Evolutionary conservation across 2,329 filamentous ascomycete genomes (phyloP), one percentile per base, ranked within the genome.

Genomic region (Cordyceps sp.): DNA sequence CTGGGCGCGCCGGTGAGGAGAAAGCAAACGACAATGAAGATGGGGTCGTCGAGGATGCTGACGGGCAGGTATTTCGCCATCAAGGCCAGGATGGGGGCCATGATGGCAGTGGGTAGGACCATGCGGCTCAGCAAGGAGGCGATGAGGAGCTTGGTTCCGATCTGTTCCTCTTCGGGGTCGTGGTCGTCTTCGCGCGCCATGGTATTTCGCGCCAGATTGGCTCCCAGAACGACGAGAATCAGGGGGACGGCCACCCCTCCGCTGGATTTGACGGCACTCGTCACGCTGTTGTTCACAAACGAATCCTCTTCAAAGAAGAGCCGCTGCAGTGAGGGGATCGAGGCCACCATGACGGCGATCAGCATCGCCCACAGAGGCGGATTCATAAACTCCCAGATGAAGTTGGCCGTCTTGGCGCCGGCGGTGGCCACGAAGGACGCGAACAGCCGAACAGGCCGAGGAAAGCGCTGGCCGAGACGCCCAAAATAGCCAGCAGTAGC

Each of bases 321-420:
- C 26, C 66, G 62, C 52, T 98, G 88, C 7, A 98, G 67, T 1
- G 62, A 49, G 0, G 90, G 90, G 6, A 94, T 71, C 1, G 85
- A 93, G 3, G 90, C 90, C 6, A 98, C 81, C 31, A 93, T 58
- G 29, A 96, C 77, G n/a, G 90, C 83, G 25, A 76, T 62, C 22
- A 96, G 61, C 90, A 98, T 96, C 20, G 90, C 86, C 85, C 86
- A 96, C 18, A 98, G 73, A 1, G 90, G 90, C 26, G 90, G 88
- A 55, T 96, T 96, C 88, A 98, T 96, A 53, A 94, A 93, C 30
- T 81, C 79, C 80, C 81, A 90, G 10, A 86, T 51, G 32, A 85
- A 85, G 30, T 57, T 57, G 42, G 70, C 55, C 43, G 82, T 39
- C 52, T 68, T 53, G 43, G 44, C 52, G 28, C 52, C 57, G 14